Evolutionary conservation across 164 flowering plant genomes (phyloP), one percentile per base, ranked within the genome.

Genomic region (Aristolochia fimbriata): DNA sequence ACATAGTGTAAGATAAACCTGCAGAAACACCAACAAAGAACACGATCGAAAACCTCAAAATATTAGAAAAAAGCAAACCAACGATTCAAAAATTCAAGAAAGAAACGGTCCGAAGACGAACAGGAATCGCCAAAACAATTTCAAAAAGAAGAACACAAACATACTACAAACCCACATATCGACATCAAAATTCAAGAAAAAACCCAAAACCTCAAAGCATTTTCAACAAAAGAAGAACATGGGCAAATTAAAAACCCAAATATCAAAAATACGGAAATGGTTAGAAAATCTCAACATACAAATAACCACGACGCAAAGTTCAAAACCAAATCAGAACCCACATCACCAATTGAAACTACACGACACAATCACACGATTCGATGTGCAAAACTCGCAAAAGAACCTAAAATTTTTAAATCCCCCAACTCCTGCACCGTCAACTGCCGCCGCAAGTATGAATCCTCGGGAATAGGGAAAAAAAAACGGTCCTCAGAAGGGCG

Each of bases 1-100:
- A 59, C 91, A 85, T 58, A 93, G 63, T 1, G 92, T 62, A 4
- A 88, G 73, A 72, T 93, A 90, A 14, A 93, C 98, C 98, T 92
- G 74, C 61, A 37, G 27, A 31, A 49, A 41, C 7, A 25, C 9
- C 4, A 37, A 37, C 10, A 37, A 37, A 37, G 43, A 37, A 3
- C 10, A 37, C 10, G 43, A 10, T 37, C 43, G 43, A 37, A 37
- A 37, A 37, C 43, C 43, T 37, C 11, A 23, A 9, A 17, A 52
- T 1, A 4, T 52, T 16, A 10, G 6, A n/a, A 6, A 51, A 0
- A 6, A 20, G 12, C 6, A 21, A 4, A 15, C 3, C 3, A 4
- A 3, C 3, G 19, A 15, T 47, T n/a, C 12, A n/a, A 15, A 47
- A 15, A 15, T 49, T 20, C 21, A 16, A 16, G n/a, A 16, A 49